phyloP scores from a whole-genome alignment of 306 rosid genomes.

The Rosa multiflora region DNA sequence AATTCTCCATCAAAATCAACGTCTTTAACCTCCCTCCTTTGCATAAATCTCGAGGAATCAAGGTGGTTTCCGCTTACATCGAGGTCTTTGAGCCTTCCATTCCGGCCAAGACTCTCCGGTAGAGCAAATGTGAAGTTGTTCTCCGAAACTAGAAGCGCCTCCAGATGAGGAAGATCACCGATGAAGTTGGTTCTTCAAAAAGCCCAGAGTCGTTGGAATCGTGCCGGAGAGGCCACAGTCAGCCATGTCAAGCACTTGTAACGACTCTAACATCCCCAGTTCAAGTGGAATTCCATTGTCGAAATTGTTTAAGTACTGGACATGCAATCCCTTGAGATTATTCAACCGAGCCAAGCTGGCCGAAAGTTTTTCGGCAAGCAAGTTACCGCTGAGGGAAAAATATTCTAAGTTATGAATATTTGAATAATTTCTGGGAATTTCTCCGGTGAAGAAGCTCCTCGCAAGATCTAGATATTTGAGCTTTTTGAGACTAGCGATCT shows the following conservation, averaged over 20 bases:
- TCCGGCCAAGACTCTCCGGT: too few species aligned
- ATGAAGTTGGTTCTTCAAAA: conserved; percentile 28
- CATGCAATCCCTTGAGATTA: conserved; percentile 27
- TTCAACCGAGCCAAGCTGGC: conserved; percentile 46
- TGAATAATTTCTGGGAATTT: conserved; percentile 57
- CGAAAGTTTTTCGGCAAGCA: conserved; percentile 49
- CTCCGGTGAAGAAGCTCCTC: conserved; percentile 57
- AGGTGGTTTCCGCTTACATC: too few species aligned
- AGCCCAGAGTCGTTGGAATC: conserved; percentile 52
- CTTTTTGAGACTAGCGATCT: not conserved
- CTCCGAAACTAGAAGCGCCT: too few species aligned
- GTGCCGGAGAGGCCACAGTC: conserved; percentile 55
- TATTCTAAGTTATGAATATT: conserved; percentile 56
- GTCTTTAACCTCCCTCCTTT: too few species aligned
- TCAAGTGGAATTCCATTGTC: conserved; percentile 17
- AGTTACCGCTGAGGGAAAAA: conserved; percentile 39
- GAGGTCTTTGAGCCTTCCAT: too few species aligned
- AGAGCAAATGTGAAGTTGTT: too few species aligned
- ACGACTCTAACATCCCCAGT: conserved; percentile 49
- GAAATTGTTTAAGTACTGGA: too few species aligned
- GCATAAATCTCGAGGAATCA: too few species aligned
- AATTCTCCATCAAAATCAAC: too few species aligned
- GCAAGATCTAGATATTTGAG: conserved; percentile 48
- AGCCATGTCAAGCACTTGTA: conserved; percentile 47
- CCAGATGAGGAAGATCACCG: too few species aligned